Conservation (phyloP, 1,139 yeast genomes). For the Pichia sp. region DNA sequence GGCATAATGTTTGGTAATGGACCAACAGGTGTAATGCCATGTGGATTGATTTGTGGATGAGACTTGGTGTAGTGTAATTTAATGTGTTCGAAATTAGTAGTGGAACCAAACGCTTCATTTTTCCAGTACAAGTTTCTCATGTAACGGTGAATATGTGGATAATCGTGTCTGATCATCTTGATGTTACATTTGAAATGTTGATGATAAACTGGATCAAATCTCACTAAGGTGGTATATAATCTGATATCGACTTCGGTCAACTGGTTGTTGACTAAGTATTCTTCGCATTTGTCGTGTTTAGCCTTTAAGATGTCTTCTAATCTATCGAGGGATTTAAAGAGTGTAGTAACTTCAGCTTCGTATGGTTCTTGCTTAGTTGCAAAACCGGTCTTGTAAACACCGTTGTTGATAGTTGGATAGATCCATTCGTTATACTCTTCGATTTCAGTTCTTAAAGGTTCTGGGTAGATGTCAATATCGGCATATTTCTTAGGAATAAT, state of each 20-base stretch:
- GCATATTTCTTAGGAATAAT: constrained; percentile 34
- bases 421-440: constrained; percentile 85
- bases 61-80: constrained; percentile 86
- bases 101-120: constrained; percentile 61
- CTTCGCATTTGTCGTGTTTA: constrained; percentile 41
- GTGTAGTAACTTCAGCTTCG: constrained; percentile 61
- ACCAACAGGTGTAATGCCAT: constrained; percentile 83
- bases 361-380: constrained; percentile 84
- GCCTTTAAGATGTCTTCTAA: constrained; percentile 62
- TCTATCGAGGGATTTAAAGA: constrained; percentile 72
- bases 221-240: constrained; percentile 74
- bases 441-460: constrained; percentile 48
- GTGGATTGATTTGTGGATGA: constrained; percentile 78
- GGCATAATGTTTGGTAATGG: constrained; percentile 76
- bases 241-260: constrained; percentile 92
- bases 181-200: constrained; percentile 95
- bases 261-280: constrained; percentile 59
- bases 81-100: constrained; percentile 88
- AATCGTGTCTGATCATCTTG: constrained; percentile 76
- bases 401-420: constrained; percentile 84
- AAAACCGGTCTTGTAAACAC: constrained; percentile 93
- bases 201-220: constrained; percentile 90
- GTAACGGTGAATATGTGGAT: constrained; percentile 80
- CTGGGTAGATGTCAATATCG: constrained; percentile 64
- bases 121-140: constrained; percentile 85